phyloP scores from a whole-genome alignment of 2,329 filamentous ascomycete genomes.

The Ophiostoma triangulosporum region DNA sequence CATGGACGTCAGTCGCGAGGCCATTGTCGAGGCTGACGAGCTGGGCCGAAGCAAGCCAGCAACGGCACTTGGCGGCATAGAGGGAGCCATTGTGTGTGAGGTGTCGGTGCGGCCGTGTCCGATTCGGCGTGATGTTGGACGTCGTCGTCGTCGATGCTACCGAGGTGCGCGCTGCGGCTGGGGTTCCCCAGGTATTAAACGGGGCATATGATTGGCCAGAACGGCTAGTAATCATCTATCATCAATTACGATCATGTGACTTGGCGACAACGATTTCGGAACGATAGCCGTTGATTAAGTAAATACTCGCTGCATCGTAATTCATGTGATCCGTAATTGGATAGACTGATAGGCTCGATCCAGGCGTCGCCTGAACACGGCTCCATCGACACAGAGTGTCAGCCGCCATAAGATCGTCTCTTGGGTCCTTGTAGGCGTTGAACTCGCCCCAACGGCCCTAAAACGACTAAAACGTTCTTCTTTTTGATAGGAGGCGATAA shows the following conservation, averaged over 20 bases:
- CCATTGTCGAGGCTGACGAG: not conserved
- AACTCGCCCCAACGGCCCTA: not conserved
- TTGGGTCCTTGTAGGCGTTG: not conserved
- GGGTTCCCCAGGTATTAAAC: not conserved
- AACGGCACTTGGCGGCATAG: not conserved
- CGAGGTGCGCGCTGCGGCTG: not conserved
- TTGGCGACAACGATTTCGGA: not conserved
- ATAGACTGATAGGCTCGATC: not conserved
- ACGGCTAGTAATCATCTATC: not conserved
- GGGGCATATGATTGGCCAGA: not conserved
- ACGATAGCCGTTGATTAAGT: not conserved
- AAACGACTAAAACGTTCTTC: not conserved
- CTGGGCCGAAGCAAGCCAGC: not conserved
- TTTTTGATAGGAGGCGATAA: constrained; percentile 2
- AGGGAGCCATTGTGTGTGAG: not conserved
- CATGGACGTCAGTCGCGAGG: not conserved
- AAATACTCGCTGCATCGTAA: not conserved
- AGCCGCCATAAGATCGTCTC: not conserved
- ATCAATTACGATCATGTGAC: not conserved
- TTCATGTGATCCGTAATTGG: no score
- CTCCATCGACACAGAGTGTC: not conserved
- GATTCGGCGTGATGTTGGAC: no score
- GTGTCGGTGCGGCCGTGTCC: no score
- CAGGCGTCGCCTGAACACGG: not conserved
- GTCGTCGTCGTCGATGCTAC: not conserved